Conservation (phyloP, 306 rosid species). For the Quillaja saponaria region DNA sequence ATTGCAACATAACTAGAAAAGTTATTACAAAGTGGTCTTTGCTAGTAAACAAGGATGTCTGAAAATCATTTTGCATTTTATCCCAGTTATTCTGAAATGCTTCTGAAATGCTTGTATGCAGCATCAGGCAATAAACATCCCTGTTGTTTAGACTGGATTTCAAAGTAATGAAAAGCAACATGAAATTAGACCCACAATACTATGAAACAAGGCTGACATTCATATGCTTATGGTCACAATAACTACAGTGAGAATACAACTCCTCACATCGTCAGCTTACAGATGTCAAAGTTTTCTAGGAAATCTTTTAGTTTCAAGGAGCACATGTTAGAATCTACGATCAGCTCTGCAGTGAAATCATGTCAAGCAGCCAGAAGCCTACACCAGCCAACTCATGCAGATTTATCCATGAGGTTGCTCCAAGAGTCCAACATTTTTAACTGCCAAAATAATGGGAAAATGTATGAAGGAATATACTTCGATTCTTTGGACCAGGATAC, state of each 20-base stretch:
- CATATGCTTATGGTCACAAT: slow-evolving; percentile 10
- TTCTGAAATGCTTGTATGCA: no score
- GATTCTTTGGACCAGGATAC: background rate
- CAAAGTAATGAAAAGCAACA: no score
- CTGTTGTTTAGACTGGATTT: no score
- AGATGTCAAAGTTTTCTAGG: background rate
- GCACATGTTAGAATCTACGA: slow-evolving; percentile 5
- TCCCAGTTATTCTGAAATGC: no score
- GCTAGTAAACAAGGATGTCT: no score
- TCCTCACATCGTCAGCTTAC: slow-evolving; percentile 18
- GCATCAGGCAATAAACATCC: no score
- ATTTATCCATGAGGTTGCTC: slow-evolving; percentile 7
- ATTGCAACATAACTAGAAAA: no score
- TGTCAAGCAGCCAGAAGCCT: slow-evolving; percentile 4
- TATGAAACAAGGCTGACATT: slow-evolving; percentile 14
- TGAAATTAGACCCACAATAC: slow-evolving; percentile 16
- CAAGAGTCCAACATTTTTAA: background rate
- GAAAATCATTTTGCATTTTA: no score
- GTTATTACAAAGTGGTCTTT: no score
- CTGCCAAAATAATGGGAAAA: slow-evolving; percentile 1
- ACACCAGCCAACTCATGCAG: background rate
- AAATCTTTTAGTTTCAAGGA: slow-evolving; percentile 4
- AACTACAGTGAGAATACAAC: background rate
- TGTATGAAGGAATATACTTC: slow-evolving; percentile 1
- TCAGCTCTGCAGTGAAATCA: background rate